phyloP scores from a whole-genome alignment of 257 asterid genomes.

The Craterostigma plantagineum region DNA sequence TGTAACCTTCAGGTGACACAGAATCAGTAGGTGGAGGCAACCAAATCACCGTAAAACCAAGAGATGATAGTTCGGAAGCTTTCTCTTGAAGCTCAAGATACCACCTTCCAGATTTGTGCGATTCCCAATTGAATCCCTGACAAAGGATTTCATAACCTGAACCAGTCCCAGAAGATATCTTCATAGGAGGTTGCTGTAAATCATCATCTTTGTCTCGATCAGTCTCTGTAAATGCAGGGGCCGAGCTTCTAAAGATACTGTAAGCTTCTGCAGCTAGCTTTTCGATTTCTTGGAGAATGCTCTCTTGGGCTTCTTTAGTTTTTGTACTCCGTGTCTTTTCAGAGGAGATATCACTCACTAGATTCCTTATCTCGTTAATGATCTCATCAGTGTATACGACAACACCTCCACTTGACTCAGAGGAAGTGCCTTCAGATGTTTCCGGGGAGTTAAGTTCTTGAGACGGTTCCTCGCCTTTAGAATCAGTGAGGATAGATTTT shows the following conservation, averaged over 20 bases:
- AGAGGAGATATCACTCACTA: slow-evolving; percentile 58
- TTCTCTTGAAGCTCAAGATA: slow-evolving; percentile 55
- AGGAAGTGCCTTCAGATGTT: slow-evolving; percentile 10
- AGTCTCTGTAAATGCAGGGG: slow-evolving; percentile 30
- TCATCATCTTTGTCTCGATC: slow-evolving; percentile 25
- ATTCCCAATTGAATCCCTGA: slow-evolving; percentile 98
- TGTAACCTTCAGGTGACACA: slow-evolving; percentile 95
- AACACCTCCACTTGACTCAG: slow-evolving; percentile 21
- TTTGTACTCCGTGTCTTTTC: slow-evolving; percentile 39
- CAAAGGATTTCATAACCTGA: slow-evolving; percentile 73
- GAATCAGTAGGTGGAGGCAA: slow-evolving; percentile 98
- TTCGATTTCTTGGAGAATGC: slow-evolving; percentile 93
- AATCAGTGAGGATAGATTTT: slow-evolving; percentile 11
- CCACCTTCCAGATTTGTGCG: slow-evolving; percentile 90
- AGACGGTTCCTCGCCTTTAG: slow-evolving; percentile 13
- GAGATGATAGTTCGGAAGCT: slow-evolving; percentile 53
- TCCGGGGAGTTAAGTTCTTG: slow-evolving; percentile 15
- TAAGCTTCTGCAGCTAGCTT: slow-evolving; percentile 99
- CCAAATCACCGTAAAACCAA: slow-evolving; percentile 88
- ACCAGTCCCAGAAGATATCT: slow-evolving; percentile 70
- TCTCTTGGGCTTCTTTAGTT: slow-evolving; percentile 51
- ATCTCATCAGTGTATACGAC: slow-evolving; percentile 47
- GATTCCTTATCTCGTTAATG: slow-evolving; percentile 53
- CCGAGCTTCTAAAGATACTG: slow-evolving; percentile 56
- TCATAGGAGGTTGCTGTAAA: slow-evolving; percentile 20